Conservation (phyloP, 2,329 filamentous ascomycete species). For the Microcyclospora pomicola region DNA sequence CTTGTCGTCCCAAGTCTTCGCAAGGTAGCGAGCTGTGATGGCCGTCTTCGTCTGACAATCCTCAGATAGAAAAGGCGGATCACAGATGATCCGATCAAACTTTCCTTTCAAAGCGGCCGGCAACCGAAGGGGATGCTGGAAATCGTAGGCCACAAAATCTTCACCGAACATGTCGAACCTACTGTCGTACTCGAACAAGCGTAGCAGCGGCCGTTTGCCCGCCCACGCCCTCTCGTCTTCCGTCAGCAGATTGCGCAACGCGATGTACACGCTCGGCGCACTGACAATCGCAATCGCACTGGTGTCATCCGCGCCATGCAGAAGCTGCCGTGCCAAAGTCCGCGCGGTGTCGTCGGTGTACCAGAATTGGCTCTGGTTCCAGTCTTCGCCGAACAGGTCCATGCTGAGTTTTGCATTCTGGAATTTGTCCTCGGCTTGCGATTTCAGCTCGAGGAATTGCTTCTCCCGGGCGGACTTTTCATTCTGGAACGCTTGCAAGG, state of each 20-base stretch:
- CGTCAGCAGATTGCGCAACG: slow-evolving; percentile 49
- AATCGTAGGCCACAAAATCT: slow-evolving; percentile 66
- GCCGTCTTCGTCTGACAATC: slow-evolving; percentile 74
- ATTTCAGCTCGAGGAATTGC: slow-evolving; percentile 54
- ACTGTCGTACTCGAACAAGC: slow-evolving; percentile 59
- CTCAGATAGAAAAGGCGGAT: slow-evolving; percentile 66
- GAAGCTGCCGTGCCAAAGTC: slow-evolving; percentile 48
- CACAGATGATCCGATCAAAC: slow-evolving; percentile 57
- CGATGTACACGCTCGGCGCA: slow-evolving; percentile 63
- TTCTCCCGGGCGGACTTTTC: slow-evolving; percentile 55
- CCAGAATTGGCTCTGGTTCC: slow-evolving; percentile 79
- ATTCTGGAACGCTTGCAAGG: slow-evolving; percentile 59
- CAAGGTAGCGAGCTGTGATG: slow-evolving; percentile 60
- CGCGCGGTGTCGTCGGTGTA: slow-evolving; percentile 57
- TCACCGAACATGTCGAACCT: slow-evolving; percentile 62
- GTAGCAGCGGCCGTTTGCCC: slow-evolving; percentile 41
- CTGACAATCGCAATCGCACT: slow-evolving; percentile 55
- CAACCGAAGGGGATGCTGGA: slow-evolving; percentile 51
- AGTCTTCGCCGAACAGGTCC: slow-evolving; percentile 63
- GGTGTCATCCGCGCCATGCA: slow-evolving; percentile 44
- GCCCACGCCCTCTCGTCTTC: slow-evolving; percentile 3
- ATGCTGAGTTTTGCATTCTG: slow-evolving; percentile 39
- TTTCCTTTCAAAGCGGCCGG: slow-evolving; percentile 45
- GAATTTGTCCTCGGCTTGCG: slow-evolving; percentile 43
- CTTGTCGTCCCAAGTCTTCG: slow-evolving; percentile 33